Conservation (phyloP, 192 early-diverging fungal species). For the Phycomyces nitens region DNA sequence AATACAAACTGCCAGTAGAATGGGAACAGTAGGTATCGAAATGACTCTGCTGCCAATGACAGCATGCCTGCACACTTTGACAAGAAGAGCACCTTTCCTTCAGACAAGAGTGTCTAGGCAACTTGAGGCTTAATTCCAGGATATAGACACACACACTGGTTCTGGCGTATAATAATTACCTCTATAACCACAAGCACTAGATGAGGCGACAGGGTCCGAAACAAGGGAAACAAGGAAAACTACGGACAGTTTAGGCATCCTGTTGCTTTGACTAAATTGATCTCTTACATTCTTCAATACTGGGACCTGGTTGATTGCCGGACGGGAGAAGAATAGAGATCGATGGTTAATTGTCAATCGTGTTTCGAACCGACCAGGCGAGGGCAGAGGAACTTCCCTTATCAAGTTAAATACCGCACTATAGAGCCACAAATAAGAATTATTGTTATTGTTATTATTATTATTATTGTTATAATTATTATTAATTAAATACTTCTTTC, state of each 20-base stretch:
- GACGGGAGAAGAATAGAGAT: conserved; percentile 62
- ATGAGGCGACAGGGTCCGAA: conserved; percentile 60
- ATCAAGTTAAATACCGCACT: conserved; percentile 60
- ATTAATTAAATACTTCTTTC: too few species aligned
- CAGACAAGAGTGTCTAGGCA: conserved; percentile 50
- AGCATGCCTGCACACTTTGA: conserved; percentile 68
- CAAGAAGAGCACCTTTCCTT: conserved; percentile 70
- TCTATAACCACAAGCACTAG: conserved; percentile 69
- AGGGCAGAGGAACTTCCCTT: conserved; percentile 72
- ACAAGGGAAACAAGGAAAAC: conserved; percentile 76
- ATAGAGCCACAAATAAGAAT: too few species aligned
- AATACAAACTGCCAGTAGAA: conserved; percentile 77
- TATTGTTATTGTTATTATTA: too few species aligned
- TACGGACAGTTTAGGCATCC: conserved; percentile 27
- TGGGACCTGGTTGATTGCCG: conserved; percentile 73
- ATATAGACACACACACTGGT: too few species aligned
- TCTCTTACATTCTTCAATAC: conserved; percentile 69
- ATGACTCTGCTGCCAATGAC: conserved; percentile 59
- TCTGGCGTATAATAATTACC: conserved; percentile 44
- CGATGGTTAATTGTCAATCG: conserved; percentile 61
- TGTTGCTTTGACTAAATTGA: neutral
- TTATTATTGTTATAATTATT: too few species aligned
- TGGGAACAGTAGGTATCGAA: conserved; percentile 65
- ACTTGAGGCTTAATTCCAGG: neutral
- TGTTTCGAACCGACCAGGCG: conserved; percentile 75